These are phyloP conservation scores for Sordaria brevicollis DNA, from an alignment of 495 filamentous ascomycete species.

Conservation along the genomic window DNA sequence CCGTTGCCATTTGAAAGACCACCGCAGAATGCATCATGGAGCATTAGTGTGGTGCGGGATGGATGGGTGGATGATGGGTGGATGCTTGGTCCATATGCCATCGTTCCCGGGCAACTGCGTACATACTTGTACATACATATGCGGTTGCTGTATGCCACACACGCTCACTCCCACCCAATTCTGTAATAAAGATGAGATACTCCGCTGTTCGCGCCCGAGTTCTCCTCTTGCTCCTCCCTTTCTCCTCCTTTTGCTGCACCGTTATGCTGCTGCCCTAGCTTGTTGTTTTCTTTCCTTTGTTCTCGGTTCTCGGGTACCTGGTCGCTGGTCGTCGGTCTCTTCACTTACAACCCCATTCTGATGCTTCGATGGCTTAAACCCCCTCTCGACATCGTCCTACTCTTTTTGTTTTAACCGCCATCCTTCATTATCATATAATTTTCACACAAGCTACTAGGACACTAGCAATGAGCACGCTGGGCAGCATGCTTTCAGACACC, in stretches of 20 bases:
- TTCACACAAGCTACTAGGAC: conserved; percentile 5
- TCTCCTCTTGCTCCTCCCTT: neutral
- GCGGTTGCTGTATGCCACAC: neutral
- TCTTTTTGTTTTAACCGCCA: conserved; percentile 13
- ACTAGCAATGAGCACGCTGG: conserved; percentile 24
- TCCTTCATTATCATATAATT: conserved; percentile 11
- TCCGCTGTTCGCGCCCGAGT: conserved; percentile 2
- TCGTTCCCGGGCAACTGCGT: neutral
- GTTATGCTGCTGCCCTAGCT: conserved; percentile 5
- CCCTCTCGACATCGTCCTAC: conserved; percentile 2
- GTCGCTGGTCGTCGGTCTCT: conserved; percentile 25
- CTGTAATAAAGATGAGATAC: conserved; percentile 2
- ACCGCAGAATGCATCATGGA: neutral
- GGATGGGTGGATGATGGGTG: neutral
- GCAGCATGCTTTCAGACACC: conserved; percentile 29
- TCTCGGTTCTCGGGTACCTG: conserved; percentile 3
- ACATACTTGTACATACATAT: neutral
- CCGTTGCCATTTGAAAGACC: neutral
- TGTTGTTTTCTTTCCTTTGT: neutral
- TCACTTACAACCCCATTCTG: conserved; percentile 7
- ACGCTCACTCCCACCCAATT: neutral
- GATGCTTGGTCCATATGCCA: neutral
- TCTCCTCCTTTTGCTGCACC: neutral
- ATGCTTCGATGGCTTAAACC: conserved; percentile 1
- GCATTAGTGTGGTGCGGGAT: neutral